Evolutionary conservation across 345 rosid species (phyloP), one percentile per base, ranked within the genome.

Genomic region (Brassica cretica): DNA sequence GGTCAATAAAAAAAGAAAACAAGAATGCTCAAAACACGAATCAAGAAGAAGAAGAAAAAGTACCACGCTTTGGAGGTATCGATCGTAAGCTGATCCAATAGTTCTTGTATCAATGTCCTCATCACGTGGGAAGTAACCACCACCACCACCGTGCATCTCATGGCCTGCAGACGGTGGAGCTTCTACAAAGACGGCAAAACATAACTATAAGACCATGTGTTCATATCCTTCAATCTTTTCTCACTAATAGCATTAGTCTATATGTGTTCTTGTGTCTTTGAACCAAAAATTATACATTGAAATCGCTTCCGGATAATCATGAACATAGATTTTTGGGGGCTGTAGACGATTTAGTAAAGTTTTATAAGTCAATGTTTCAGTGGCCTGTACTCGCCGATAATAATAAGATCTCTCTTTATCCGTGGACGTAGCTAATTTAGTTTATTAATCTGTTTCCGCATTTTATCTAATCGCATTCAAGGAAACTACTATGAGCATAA

Each of bases 41-140:
- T 12, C 15, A 44, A 25, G 10, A 68, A 62, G 35, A 27, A 70
- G 68, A 75, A 27, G 66, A 49, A 51, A 6, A 35, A 7, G 8
- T 24, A 93, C 93, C 79, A 86, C 78, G 74, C 83, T 88, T 80
- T 89, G 95, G 51, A 91, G 97, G 79, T 91, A 93, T 0, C 91
- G 90, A 66, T 93, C 98, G 69, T 93, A 91, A 71, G 95, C 98
- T 41, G 97, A 93, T 27, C 86, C 90, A 41, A 91, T 93, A 3
- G 87, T 74, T 80, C 91, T 89, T 0, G 95, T 87, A 82, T 93
- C 82, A 8, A 70, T 86, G 60, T 89, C 95, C 72, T 86, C 97
- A 25, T 89, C 95, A 29, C 85, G 84, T 5, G 84, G 77, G 18
- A 71, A 82, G 79, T 88, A 87, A 76, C 80, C 82, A 49, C 80